phyloP scores from a whole-genome alignment of 2,329 filamentous ascomycete genomes.

The Fusarium sp. region DNA sequence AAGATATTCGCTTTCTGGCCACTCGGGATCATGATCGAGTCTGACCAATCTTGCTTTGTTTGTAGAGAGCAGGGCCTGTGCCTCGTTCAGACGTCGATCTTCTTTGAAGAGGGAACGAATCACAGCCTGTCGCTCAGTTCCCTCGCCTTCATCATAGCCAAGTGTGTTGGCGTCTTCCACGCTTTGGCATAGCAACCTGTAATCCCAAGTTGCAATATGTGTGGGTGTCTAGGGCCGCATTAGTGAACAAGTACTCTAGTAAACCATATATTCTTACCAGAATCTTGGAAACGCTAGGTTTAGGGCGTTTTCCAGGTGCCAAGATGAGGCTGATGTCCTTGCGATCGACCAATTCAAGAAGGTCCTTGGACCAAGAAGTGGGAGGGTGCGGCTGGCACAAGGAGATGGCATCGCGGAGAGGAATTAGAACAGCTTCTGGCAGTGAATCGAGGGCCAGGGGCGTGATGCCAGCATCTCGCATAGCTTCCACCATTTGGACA shows the following conservation, averaged over 20 bases:
- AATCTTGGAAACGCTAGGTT: constrained; percentile 52
- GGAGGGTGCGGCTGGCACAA: constrained; percentile 86
- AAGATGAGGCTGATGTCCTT: constrained; percentile 82
- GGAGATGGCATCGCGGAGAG: constrained; percentile 86
- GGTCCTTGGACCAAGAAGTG: constrained; percentile 76
- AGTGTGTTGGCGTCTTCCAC: constrained; percentile 70
- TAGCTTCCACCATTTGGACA: constrained; percentile 77
- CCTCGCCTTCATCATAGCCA: constrained; percentile 81
- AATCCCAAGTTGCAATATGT: constrained; percentile 78
- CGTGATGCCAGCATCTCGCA: constrained; percentile 77
- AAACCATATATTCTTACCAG: constrained; percentile 51
- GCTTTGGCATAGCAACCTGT: constrained; percentile 79
- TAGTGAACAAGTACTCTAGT: constrained; percentile 28
- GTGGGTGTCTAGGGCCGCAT: constrained; percentile 63
- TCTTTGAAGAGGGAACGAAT: constrained; percentile 91
- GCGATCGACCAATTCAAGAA: constrained; percentile 82
- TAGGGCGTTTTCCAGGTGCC: constrained; percentile 52
- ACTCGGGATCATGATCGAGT: constrained; percentile 78
- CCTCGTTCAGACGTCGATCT: constrained; percentile 90
- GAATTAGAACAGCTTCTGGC: constrained; percentile 84
- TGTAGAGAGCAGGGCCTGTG: constrained; percentile 85
- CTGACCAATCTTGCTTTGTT: constrained; percentile 83
- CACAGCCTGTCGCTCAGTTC: constrained; percentile 84
- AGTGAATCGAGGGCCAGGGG: constrained; percentile 79
- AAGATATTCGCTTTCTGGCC: constrained; percentile 87